Evolutionary conservation across 23 red algal genomes (phyloP).

Genomic region (Gracilaria domingensis): DNA sequence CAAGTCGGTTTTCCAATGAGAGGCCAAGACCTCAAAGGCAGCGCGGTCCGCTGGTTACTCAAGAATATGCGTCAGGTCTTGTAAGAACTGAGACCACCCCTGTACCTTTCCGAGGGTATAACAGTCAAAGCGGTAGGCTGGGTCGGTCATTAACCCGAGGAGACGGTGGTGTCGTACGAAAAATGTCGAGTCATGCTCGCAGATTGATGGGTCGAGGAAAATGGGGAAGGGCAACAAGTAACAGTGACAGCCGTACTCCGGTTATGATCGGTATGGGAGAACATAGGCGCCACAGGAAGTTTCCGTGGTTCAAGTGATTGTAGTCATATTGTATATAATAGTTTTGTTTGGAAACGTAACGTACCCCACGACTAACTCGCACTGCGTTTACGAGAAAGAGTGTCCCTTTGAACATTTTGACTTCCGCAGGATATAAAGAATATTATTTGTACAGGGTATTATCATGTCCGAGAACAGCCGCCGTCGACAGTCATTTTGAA

Average conservation of each 20-base stretch:
- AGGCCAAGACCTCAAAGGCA: slow-evolving; percentile 12
- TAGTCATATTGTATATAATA: slow-evolving; percentile 34
- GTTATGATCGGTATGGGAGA: slow-evolving; percentile 68
- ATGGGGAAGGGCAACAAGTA: slow-evolving; percentile 1
- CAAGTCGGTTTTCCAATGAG: slow-evolving; percentile 34
- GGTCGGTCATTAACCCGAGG: slow-evolving; percentile 42
- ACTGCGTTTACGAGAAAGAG: slow-evolving; percentile 31
- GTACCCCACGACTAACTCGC: slow-evolving; percentile 36
- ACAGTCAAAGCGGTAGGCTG: slow-evolving; percentile 34
- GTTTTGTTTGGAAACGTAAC: neutral
- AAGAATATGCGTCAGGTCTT: slow-evolving; percentile 1
- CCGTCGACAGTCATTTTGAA: too few relatives aligned
- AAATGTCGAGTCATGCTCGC: slow-evolving; percentile 69
- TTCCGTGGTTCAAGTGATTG: slow-evolving; percentile 58
- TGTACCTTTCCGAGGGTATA: neutral
- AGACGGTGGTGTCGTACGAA: slow-evolving; percentile 58
- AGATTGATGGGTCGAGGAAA: slow-evolving; percentile 42
- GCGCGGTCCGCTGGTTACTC: neutral
- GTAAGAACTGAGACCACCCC: slow-evolving; percentile 11
- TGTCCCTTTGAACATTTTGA: neutral
- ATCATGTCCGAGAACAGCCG: neutral
- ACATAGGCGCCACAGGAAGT: slow-evolving; percentile 38
- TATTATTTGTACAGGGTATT: slow-evolving; percentile 23
- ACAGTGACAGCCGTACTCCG: slow-evolving; percentile 13
- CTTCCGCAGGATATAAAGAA: slow-evolving; percentile 30